Evolutionary conservation across 805 yeast genomes (phyloP), one percentile per base, ranked within the genome.

Genomic region (Sugiyamaella qingdaonensis): DNA sequence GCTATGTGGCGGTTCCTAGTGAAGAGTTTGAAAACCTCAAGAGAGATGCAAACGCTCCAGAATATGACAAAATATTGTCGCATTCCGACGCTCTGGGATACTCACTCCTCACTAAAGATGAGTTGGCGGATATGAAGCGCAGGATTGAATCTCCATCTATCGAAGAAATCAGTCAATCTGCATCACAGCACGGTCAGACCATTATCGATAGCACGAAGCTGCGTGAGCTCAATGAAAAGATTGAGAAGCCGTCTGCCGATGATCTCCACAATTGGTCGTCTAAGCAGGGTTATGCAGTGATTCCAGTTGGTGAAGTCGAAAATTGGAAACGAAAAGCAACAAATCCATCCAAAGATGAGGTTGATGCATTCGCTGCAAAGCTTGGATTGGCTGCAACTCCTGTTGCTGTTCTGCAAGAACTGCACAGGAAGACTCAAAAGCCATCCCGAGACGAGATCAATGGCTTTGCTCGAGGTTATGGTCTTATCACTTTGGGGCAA

Each of bases 321-420:
- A 51, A 43, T 8, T 36, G 52, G 58, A 32, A 48, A 55, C 24
- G 54, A 49, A 46, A 54, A 51, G 53, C 51, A 2, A 16, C 39
- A 3, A 55, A 56, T 11, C 64, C 71, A 2, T 58, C 69, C 0
- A 64, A 65, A 52, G 46, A 56, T 9, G 70, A 66, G 19, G 52
- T 73, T 33, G 68, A 64, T 39, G 52, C 61, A 4, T 61, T 54
- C 31, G 72, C 74, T 11, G 57, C 58, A 11, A 63, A 63, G 10
- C 58, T 70, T 24, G 77, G 75, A 1, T 58, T 72, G 51, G 60
- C 57, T 3, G 62, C 74, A 3, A 51, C 75, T 18, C 62, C 76
- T 0, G 54, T 60, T 4, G 61, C 62, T 1, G 74, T 73, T n/a
- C 53, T 66, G 21, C 66, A 64, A 2, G 62, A 62, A 49, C 57